These are phyloP conservation scores for Mycena amicta DNA, from an alignment of 768 basidiomycete species.

Conservation along the genomic window DNA sequence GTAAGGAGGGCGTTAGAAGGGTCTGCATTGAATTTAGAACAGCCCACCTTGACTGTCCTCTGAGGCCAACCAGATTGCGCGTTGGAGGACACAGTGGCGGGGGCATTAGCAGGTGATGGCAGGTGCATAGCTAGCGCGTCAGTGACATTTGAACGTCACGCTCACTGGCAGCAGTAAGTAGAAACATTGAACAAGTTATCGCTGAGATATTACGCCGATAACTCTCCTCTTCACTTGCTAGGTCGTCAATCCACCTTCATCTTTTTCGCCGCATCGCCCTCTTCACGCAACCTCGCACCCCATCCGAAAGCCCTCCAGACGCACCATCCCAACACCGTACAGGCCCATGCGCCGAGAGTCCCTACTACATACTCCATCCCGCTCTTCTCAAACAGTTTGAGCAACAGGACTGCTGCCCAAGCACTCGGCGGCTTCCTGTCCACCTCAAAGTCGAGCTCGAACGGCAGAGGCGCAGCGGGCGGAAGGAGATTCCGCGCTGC, in stretches of 20 bases:
- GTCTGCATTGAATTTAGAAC: too few species aligned
- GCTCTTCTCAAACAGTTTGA: constrained; percentile 12
- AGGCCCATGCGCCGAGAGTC: constrained; percentile 4
- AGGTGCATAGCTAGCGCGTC: background rate
- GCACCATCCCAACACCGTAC: constrained; percentile 7
- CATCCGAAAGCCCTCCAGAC: constrained; percentile 11
- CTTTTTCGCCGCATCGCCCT: background rate
- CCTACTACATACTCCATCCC: constrained; percentile 7
- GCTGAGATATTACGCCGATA: too few species aligned
- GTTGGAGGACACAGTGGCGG: background rate
- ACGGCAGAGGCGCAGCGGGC: background rate
- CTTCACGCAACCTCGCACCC: constrained; percentile 3
- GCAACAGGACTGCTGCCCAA: constrained; percentile 6
- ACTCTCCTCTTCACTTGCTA: too few species aligned
- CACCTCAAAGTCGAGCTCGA: constrained; percentile 17
- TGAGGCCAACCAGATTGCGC: too few species aligned
- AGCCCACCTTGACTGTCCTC: constrained; percentile 55
- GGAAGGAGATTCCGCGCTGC: constrained; percentile 30
- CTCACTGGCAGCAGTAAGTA: too few species aligned
- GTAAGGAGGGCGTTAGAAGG: too few species aligned
- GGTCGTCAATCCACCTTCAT: background rate
- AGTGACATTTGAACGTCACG: too few species aligned
- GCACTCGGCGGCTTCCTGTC: constrained; percentile 16
- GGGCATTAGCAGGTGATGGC: background rate
- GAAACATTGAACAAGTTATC: too few species aligned